Base-by-base conservation (phyloP, 805 yeast genomes). In the Saturnispora gosingensis region DNA sequence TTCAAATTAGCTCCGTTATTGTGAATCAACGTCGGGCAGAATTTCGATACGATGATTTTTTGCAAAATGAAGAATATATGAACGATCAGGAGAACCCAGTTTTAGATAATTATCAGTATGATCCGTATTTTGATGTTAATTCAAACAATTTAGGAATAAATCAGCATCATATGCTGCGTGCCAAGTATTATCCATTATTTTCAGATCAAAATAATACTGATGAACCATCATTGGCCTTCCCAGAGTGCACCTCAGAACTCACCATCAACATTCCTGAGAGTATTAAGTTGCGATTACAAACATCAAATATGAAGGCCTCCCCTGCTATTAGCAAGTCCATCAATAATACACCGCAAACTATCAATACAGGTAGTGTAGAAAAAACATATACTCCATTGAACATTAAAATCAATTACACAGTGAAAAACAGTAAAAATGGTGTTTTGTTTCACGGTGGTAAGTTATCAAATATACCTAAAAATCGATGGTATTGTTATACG, bases 401-500 rank as follows among this genome's bases (percentile, higher is more conserved):
- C 13, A 67, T 93, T 7, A 79, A 76, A 49, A 81, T 91, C 18
- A 82, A 77, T 52, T 91, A 86, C 62, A 74, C 72, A 49, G 64
- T 86, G 9, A 70, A 70, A 44, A 83, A 84, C 54, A 85, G 91
- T 2, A 76, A 75, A 40, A 79, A 81, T 53, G 98, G 97, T 8
- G 67, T 93, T 15, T 74, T 77, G 47, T 93, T 93, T 64, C 81
- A 82, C 36, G 85, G 88, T 15, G 81, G 82, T 10, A 64, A 67
- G 10, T 71, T 75, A 45, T 71, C 82, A 1, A 72, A 73, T 55
- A 64, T 73, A 53, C 67, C 73, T 16, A 65, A 64, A 49, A 66
- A 71, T 35, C 67, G 70, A 45, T 88, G 96, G 95, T 93, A 84
- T 61, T 95, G 88, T 2, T 89, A 85, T 66, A 91, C 98, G 0